Conservation (phyloP, 768 basidiomycete species). For the Hypholoma fasciculare region DNA sequence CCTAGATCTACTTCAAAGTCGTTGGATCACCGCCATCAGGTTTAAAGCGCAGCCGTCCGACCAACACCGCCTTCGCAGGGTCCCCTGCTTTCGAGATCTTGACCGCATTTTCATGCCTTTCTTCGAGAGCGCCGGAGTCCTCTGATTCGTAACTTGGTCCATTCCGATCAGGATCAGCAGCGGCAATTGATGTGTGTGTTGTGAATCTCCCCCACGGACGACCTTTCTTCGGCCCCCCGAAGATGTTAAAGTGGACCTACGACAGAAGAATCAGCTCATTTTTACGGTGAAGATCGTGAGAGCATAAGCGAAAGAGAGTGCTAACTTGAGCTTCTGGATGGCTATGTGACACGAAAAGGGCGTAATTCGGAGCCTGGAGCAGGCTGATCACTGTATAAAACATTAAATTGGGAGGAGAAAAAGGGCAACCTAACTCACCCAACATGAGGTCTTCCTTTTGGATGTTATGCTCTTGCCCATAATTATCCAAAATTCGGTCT, state of each 20-base stretch:
- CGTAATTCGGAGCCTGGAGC: constrained; percentile 70
- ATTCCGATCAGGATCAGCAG: constrained; percentile 34
- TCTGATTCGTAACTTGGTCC: constrained; percentile 47
- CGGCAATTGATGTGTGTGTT: constrained; percentile 44
- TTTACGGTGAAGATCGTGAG: background rate
- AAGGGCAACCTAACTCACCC: constrained; percentile 27
- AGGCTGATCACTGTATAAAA: constrained; percentile 58
- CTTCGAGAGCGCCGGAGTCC: constrained; percentile 28
- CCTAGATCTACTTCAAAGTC: constrained; percentile 31
- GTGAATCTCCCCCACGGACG: constrained; percentile 78
- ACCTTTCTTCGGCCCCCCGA: constrained; percentile 46
- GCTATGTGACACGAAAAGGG: constrained; percentile 71
- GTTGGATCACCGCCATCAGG: constrained; percentile 61
- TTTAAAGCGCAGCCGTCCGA: constrained; percentile 68
- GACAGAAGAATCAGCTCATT: background rate
- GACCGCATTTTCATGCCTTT: constrained; percentile 39
- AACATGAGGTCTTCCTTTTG: constrained; percentile 61
- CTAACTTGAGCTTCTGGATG: constrained; percentile 46
- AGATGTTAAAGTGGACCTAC: constrained; percentile 72
- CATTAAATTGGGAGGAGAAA: background rate
- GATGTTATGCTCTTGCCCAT: constrained; percentile 46
- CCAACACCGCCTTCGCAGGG: constrained; percentile 52
- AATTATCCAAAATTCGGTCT: constrained; percentile 59
- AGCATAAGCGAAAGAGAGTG: constrained; percentile 4
- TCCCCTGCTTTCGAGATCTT: constrained; percentile 52